Base-by-base conservation (phyloP, 2,329 filamentous ascomycete genomes). In the Neurospora crassa region DNA sequence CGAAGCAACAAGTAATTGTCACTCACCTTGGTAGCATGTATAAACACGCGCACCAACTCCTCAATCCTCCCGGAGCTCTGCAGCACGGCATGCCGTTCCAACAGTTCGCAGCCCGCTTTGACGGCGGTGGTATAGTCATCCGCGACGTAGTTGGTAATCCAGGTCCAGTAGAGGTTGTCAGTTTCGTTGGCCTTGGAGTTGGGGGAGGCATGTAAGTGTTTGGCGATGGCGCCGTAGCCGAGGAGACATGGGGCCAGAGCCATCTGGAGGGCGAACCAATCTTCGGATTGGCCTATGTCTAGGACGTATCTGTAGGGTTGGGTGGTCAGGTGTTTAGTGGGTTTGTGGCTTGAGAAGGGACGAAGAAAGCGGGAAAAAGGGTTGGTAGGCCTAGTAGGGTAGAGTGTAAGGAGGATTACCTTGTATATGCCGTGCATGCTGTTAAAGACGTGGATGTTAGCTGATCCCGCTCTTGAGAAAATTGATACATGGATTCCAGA, bases 141-240 rank as follows among this genome's bases (percentile, higher is more conserved):
- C 2, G 90, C 91, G 18, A 92, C 88, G 78, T 97, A 98, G 77
- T 93, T 96, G 78, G 94, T 85, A 75, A 98, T 93, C 95, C 95
- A 98, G 67, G 89, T 87, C 91, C 92, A 96, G 82, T 97, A 98
- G 20, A 82, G 84, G 79, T 95, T 96, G 0, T 84, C 88, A 14
- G 91, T 84, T 53, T 37, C 16, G 53, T 29, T 29, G 47, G 85
- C 84, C 73, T 83, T 83, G 43, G 89, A 91, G n/a, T 83, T 84
- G 68, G 86, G 82, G 73, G 92, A 89, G 16, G 83, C 83, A 76
- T 89, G 85, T 3, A 97, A 84, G 76, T 92, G 87, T 76, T 86
- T 85, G 6, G 92, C 95, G 72, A 96, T 92, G 71, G 88, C 88
- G 11, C 91, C 91, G 79, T 98, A 97, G 59, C 95, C 95, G n/a